Conservation (phyloP, 208 protist species). For the Wallacemonas sp. region DNA sequence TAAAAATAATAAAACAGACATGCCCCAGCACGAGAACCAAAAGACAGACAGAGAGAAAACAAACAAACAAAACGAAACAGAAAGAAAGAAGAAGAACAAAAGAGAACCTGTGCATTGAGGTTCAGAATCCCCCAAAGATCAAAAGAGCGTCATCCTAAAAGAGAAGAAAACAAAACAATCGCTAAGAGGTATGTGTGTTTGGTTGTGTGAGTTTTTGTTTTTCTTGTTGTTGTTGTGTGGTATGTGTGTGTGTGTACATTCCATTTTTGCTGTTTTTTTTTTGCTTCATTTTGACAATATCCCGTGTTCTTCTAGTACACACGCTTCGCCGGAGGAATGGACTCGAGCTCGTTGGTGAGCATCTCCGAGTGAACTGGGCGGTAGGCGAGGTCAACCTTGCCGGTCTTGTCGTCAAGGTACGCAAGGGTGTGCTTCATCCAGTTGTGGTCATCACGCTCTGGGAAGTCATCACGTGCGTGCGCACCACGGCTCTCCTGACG, state of each 20-base stretch:
- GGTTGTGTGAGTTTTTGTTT: conserved; percentile 9
- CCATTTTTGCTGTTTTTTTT: conserved; percentile 8
- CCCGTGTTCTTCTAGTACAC: conserved; percentile 82
- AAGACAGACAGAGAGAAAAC: not conserved
- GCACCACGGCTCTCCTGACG: conserved; percentile 97
- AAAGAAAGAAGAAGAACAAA: conserved; percentile 5
- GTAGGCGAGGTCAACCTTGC: conserved; percentile 93
- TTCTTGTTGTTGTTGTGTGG: conserved; percentile 3
- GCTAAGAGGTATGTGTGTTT: not conserved
- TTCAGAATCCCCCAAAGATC: not conserved
- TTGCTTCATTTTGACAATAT: not conserved
- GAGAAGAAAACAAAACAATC: conserved; percentile 15
- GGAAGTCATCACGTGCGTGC: conserved; percentile 97
- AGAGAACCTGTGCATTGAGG: conserved; percentile 9
- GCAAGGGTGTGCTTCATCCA: conserved; percentile 99
- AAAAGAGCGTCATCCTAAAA: conserved; percentile 9
- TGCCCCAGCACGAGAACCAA: not conserved
- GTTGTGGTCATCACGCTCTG: conserved; percentile 95
- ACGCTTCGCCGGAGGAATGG: conserved; percentile 86
- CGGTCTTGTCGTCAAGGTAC: conserved; percentile 91
- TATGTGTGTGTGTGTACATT: not conserved
- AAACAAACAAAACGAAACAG: not conserved
- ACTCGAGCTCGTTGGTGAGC: conserved; percentile 91
- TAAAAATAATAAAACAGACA: not conserved
- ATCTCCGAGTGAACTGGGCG: conserved; percentile 92